Evolutionary conservation across 805 yeast species (phyloP).

Genomic region (Candida oleophila): DNA sequence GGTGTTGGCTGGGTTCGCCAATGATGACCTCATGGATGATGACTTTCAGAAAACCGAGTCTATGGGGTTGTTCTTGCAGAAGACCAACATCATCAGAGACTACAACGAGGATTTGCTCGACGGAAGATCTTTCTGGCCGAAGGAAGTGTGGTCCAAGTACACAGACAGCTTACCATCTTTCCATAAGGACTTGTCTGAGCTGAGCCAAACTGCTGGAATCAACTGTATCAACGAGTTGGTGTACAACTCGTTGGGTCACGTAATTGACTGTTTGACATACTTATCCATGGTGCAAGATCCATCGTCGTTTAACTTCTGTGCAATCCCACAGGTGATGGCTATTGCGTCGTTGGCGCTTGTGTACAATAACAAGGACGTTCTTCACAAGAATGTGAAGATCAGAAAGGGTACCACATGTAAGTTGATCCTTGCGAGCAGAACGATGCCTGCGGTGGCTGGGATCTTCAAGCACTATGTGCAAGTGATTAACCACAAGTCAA

Average conservation of each 20-base stretch:
- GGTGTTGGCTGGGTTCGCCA: slow-evolving; percentile 71
- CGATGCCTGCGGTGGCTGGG: slow-evolving; percentile 71
- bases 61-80: slow-evolving; percentile 95
- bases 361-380: slow-evolving; percentile 74
- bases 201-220: slow-evolving; percentile 58
- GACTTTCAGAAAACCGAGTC: slow-evolving; percentile 64
- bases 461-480: slow-evolving; percentile 75
- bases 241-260: slow-evolving; percentile 75
- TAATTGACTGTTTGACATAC: slow-evolving; percentile 71
- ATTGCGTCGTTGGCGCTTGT: slow-evolving; percentile 88
- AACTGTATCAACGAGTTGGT: slow-evolving; percentile 81
- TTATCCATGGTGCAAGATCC: slow-evolving; percentile 77
- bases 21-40: slow-evolving; percentile 45
- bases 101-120: slow-evolving; percentile 88
- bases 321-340: slow-evolving; percentile 99
- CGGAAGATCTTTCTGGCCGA: slow-evolving; percentile 95
- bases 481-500: slow-evolving; percentile 73
- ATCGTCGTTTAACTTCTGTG: slow-evolving; percentile 85
- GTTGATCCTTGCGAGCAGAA: slow-evolving; percentile 70
- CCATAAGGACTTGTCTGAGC: slow-evolving; percentile 30
- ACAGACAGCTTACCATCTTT: slow-evolving; percentile 64
- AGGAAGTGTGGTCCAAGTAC: slow-evolving; percentile 87
- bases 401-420: slow-evolving; percentile 84
- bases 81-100: slow-evolving; percentile 94
- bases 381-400: slow-evolving; percentile 76